Evolutionary conservation across 202 grass and related monocot genomes (phyloP), one percentile per base, ranked within the genome.

Genomic region (Schoenoplectus tabernaemontani): DNA sequence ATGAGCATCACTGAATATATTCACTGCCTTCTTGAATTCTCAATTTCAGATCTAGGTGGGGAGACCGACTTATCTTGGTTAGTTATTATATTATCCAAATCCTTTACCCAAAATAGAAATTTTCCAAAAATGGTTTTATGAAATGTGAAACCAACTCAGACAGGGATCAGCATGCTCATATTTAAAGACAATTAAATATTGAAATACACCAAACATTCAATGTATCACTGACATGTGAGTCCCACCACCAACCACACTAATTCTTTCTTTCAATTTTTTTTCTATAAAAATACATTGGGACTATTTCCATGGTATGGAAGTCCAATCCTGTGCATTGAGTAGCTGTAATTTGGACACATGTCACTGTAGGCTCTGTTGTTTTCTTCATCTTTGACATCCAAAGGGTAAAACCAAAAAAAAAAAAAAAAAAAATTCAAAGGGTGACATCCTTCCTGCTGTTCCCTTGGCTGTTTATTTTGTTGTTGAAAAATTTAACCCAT

Each of bases 41-140:
- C 30, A 43, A 13, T 41, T 43, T 68, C 38, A 5, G 43, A 4
- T 38, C 19, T 68, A 2, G 38, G 3, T 10, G 17, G 9, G 7
- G 64, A 68, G 12, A 68, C 22, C n/a, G 6, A 71, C 42, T 47
- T 47, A 3, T 16, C 9, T 46, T 20, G 9, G 4, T 44, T 9
- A 26, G 10, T 70, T 15, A 46, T 37, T 11, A 9, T 17, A 20
- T 20, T 56, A 56, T 56, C 53, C 53, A 20, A 57, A 57, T 38
- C n/a, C 4, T 5, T 71, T 48, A 47, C 22, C 66, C 66, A 71
- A 71, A 71, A 71, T 71, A 71, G 41, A 71, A 32, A 6, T 61
- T 1, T 47, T 70, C 5, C 39, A 71, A 39, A 0, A 64, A 64
- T 64, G 4, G 60, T 5, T 37, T 4, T 66, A 66, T 37, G 63